Percentiles rank a stretch among this genome's conserved stretches.
Conservation (phyloP, 805 yeast genomes). For the Suhomyces vadensis region DNA sequence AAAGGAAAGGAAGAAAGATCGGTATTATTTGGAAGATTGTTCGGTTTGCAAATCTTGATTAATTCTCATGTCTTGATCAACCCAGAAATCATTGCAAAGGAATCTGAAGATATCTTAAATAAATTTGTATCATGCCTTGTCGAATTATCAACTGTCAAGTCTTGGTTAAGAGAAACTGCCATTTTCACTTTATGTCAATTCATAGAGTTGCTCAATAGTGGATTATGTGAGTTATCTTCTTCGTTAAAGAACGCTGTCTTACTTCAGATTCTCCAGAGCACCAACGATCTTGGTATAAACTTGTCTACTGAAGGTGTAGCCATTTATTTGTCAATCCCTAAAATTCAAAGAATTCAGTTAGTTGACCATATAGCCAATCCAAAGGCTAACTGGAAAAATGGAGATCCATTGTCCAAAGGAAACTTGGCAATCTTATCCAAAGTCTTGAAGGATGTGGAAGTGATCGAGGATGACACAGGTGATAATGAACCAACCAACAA, state of each 20-base stretch:
- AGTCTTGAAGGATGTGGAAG: conserved; percentile 60
- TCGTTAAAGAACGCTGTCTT: conserved; percentile 22
- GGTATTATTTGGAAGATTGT: conserved; percentile 75
- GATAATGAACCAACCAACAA: conserved; percentile 25
- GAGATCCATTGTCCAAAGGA: conserved; percentile 72
- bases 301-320: conserved; percentile 81
- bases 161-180: conserved; percentile 86
- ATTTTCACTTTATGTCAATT: conserved; percentile 68
- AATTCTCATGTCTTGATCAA: conserved; percentile 40
- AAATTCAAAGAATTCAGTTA: conserved; percentile 16
- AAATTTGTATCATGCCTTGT: conserved; percentile 50
- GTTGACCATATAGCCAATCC: conserved; percentile 14
- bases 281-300: conserved; percentile 56
- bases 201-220: conserved; percentile 15
- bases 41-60: conserved; percentile 77
- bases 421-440: conserved; percentile 63
- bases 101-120: conserved; percentile 28
- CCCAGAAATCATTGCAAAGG: conserved; percentile 10
- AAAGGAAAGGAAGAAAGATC: conserved; percentile 87
- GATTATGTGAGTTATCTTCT: conserved; percentile 13
- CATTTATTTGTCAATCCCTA: conserved; percentile 57
- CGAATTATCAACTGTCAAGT: conserved; percentile 60
- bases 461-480: conserved; percentile 35
- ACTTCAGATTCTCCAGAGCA: conserved; percentile 36
- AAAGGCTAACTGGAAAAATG: conserved; percentile 58